These are phyloP conservation scores for Solanum paucissectum DNA, from an alignment of 257 asterid species.

Conservation along the genomic window DNA sequence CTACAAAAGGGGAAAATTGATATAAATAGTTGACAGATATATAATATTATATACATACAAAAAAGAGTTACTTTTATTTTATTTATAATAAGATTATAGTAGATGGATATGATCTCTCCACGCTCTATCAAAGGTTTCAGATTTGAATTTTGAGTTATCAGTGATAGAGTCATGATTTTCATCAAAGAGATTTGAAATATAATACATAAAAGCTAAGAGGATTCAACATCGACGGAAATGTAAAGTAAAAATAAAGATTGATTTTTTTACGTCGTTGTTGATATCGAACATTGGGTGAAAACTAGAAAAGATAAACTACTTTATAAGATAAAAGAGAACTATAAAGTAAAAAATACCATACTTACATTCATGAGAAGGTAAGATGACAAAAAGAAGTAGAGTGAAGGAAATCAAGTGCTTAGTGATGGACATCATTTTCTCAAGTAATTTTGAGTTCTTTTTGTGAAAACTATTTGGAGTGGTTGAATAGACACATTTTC, in stretches of 20 bases:
- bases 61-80: neutral
- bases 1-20: neutral
- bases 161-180: neutral
- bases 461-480: neutral
- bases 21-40: neutral
- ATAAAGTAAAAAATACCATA: neutral
- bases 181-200: too few relatives aligned
- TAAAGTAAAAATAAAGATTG: neutral
- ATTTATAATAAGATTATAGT: neutral
- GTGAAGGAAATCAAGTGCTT: neutral
- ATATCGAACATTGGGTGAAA: too few relatives aligned
- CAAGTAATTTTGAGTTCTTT: neutral
- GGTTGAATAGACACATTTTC: neutral
- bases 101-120: neutral
- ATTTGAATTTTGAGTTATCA: too few relatives aligned
- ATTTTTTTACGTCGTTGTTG: too few relatives aligned
- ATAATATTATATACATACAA: neutral
- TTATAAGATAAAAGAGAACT: neutral
- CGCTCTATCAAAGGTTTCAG: fast-evolving
- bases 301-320: too few relatives aligned
- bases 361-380: neutral
- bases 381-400: neutral
- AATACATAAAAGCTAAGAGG: neutral
- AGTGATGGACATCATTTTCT: neutral
- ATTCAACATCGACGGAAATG: too few relatives aligned